These are phyloP conservation scores for Carex sylvatica DNA, from an alignment of 202 grass and related monocot species.

Conservation along the genomic window DNA sequence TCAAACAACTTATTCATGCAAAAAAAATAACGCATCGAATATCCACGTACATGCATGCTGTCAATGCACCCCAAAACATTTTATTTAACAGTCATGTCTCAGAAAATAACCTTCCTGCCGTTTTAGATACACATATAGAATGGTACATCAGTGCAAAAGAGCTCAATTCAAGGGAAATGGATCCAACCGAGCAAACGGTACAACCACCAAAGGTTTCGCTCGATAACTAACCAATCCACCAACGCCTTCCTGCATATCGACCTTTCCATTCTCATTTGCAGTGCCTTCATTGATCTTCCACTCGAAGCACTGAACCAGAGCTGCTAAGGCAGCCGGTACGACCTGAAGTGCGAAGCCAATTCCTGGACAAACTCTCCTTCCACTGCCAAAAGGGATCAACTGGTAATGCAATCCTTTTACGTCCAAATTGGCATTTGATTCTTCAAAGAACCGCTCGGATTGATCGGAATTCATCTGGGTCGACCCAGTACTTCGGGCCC, in stretches of 20 bases:
- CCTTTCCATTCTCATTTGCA: not conserved
- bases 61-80: too few species aligned
- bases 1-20: too few species aligned
- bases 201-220: too few species aligned
- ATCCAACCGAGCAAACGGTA: too few species aligned
- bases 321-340: slow-evolving; percentile 39
- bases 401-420: slow-evolving; percentile 57
- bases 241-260: slow-evolving; percentile 54
- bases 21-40: too few species aligned
- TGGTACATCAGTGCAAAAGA: too few species aligned
- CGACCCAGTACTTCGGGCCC: slow-evolving; percentile 20
- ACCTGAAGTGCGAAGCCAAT: slow-evolving; percentile 52
- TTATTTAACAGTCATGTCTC: too few species aligned
- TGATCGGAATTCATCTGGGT: slow-evolving; percentile 32
- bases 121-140: too few species aligned
- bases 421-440: slow-evolving; percentile 22
- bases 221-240: slow-evolving; percentile 27
- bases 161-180: too few species aligned
- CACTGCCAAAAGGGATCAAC: slow-evolving; percentile 64
- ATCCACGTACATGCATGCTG: too few species aligned
- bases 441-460: slow-evolving; percentile 47
- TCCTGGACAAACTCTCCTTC: slow-evolving; percentile 53
- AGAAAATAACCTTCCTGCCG: too few species aligned
- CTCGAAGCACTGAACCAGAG: slow-evolving; percentile 67
- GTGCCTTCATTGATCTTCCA: slow-evolving; percentile 24